Base-by-base conservation (phyloP, 768 basidiomycete species). In the Trametes punicea region DNA sequence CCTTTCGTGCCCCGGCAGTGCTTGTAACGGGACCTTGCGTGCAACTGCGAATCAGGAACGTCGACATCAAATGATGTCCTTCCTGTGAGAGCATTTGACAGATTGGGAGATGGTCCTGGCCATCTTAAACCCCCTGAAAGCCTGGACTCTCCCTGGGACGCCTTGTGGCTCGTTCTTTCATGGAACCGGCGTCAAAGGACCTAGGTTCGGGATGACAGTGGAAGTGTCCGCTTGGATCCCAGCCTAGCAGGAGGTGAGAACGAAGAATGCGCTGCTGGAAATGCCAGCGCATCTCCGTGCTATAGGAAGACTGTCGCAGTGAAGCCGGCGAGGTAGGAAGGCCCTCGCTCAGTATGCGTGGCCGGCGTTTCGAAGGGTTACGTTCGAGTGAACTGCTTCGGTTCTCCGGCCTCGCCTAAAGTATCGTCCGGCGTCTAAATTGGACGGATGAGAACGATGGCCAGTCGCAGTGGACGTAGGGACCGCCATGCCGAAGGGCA, bases 1-100 rank as follows among this genome's bases (percentile, higher is more conserved):
- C 51, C 18, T 25, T 21, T 7, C 40, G 15, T 46, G 11, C n/a
- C n/a, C 31, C 27, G 45, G 45, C 13, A 18, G 27, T 25, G 45
- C 23, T 23, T 25, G 23, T 16, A 29, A 21, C 27, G 26, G 31
- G 23, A 31, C 47, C 16, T 25, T 16, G 31, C 31, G 6, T 36
- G 25, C 21, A 20, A 23, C 25, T 41, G 39, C 50, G 20, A 40
- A 51, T 51, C 50, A 51, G 50, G 50, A 21, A 51, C 50, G 27
- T 7, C 18, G 13, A 31, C 39, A 20, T 20, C 39, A 20, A n/a
- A 6, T 30, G 16, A 15, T 15, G 50, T 29, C 39, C 27, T 20
- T 29, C 18, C 39, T 41, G 50, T 41, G 50, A 30, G 39, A 38
- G 50, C 18, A 8, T 5, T 15, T 18, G 2, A 7, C 23, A 10